Conservation (phyloP, 495 filamentous ascomycete species). For the Bryoglossum gracile region DNA sequence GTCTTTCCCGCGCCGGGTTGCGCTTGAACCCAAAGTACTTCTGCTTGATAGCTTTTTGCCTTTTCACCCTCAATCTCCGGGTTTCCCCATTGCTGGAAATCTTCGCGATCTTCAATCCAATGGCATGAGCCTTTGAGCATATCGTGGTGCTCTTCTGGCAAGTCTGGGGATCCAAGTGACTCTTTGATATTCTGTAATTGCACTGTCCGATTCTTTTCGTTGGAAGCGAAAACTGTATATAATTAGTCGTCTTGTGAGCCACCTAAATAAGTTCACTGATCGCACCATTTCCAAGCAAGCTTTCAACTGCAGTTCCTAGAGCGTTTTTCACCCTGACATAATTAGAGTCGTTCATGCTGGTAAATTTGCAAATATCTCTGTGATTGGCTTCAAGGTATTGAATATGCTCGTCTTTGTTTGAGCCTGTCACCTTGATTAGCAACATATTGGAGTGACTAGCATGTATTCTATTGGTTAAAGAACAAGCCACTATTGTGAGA, state of each 20-base stretch:
- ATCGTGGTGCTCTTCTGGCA: neutral
- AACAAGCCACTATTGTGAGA: too few relatives aligned
- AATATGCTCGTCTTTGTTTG: constrained; percentile 29
- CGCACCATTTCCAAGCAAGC: neutral
- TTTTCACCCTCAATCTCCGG: too few relatives aligned
- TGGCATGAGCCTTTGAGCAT: constrained; percentile 2
- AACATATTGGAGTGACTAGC: neutral
- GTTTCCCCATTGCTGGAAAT: neutral
- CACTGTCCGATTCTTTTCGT: neutral
- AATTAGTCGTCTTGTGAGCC: neutral
- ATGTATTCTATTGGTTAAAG: too few relatives aligned
- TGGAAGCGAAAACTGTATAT: neutral
- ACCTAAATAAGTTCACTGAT: neutral
- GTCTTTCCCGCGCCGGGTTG: constrained; percentile 32
- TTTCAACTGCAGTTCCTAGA: neutral
- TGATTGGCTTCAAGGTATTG: constrained; percentile 41
- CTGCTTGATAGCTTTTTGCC: too few relatives aligned
- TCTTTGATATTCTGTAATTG: neutral
- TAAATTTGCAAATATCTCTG: constrained; percentile 41
- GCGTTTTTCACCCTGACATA: constrained; percentile 35
- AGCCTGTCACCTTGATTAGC: neutral
- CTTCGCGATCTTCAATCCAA: neutral
- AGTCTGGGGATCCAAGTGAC: neutral
- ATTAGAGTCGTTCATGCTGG: constrained; percentile 32
- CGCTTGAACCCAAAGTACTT: constrained; percentile 24